Evolutionary conservation across 1,284 basidiomycete species (phyloP).

Genomic region (Sanguinoderma infundibulare): DNA sequence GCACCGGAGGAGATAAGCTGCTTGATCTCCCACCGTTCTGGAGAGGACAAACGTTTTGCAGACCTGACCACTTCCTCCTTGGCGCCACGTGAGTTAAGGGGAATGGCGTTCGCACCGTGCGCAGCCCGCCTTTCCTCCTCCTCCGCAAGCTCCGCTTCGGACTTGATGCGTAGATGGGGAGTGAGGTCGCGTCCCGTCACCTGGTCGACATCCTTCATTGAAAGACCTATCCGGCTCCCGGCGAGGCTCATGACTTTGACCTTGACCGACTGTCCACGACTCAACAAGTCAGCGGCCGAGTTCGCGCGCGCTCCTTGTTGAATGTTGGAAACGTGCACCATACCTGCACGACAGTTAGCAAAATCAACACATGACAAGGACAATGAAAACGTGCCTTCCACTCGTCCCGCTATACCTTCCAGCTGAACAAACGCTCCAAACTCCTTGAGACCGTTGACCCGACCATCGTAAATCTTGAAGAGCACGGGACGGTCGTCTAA

Average conservation of each 20-base stretch:
- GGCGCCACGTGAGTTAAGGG: slow-evolving; percentile 48
- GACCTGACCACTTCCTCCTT: slow-evolving; percentile 65
- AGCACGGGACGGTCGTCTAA: slow-evolving; percentile 86
- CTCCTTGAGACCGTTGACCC: slow-evolving; percentile 87
- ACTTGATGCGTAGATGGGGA: slow-evolving; percentile 92
- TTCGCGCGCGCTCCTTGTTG: slow-evolving; percentile 85
- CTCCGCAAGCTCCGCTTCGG: slow-evolving; percentile 85
- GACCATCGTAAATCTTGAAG: slow-evolving; percentile 95
- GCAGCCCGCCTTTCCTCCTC: slow-evolving; percentile 73
- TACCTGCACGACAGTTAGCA: slow-evolving; percentile 54
- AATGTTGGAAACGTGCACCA: slow-evolving; percentile 96
- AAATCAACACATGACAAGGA: slow-evolving; percentile 23
- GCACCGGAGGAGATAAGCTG: slow-evolving; percentile 97
- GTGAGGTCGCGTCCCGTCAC: slow-evolving; percentile 87
- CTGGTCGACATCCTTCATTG: slow-evolving; percentile 99
- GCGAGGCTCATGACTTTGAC: slow-evolving; percentile 96
- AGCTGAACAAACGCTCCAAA: slow-evolving; percentile 95
- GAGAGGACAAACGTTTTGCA: slow-evolving; percentile 92
- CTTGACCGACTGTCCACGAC: slow-evolving; percentile 85
- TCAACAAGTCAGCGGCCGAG: slow-evolving; percentile 86
- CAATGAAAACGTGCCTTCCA: slow-evolving; percentile 71
- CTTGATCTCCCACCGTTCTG: slow-evolving; percentile 99
- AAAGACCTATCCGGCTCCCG: slow-evolving; percentile 81
- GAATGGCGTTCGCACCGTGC: slow-evolving; percentile 74
- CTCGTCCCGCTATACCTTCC: slow-evolving; percentile 85